Evolutionary conservation across 352 stramenopile genomes (phyloP).

Genomic region (Blastocystis sp.): DNA sequence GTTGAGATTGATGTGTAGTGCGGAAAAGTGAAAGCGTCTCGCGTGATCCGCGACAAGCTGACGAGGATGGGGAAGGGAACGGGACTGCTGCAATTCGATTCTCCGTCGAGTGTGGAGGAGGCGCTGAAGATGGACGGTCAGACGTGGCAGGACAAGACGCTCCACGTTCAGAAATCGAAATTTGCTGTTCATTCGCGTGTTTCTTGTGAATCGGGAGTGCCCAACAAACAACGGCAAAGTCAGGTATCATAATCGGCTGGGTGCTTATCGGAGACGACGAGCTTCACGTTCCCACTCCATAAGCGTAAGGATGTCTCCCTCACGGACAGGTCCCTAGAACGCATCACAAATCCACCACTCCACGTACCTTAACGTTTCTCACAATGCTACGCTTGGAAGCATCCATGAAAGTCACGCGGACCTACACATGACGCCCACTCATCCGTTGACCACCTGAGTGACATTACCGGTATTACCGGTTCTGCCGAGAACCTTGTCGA

Average conservation of each 20-base stretch:
- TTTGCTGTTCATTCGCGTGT: conserved; percentile 42
- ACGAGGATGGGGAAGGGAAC: conserved; percentile 50
- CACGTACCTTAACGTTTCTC: conserved; percentile 95
- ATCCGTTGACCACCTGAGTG: conserved; percentile 85
- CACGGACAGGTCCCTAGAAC: conserved; percentile 71
- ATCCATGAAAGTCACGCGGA: conserved; percentile 99
- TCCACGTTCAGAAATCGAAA: conserved; percentile 33
- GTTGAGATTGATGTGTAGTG: conserved; percentile 13
- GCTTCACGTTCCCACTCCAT: conserved; percentile 99
- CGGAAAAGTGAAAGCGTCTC: conserved; percentile 36
- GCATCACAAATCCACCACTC: background rate
- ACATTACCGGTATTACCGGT: conserved; percentile 99
- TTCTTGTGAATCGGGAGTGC: conserved; percentile 15
- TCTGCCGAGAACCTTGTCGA: conserved; percentile 96
- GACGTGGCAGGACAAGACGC: conserved; percentile 5
- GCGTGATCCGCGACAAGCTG: conserved; percentile 55
- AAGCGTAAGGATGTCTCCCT: conserved; percentile 97
- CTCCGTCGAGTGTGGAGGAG: background rate
- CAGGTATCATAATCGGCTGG: conserved; percentile 23
- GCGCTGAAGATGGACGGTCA: conserved; percentile 39
- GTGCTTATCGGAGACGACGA: conserved; percentile 92
- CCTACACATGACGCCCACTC: background rate
- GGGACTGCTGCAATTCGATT: conserved; percentile 44
- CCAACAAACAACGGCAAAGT: conserved; percentile 14
- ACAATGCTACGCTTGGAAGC: conserved; percentile 98